These are phyloP conservation scores for Termitomyces sp. DNA, from an alignment of 768 basidiomycete species.

Conservation along the genomic window DNA sequence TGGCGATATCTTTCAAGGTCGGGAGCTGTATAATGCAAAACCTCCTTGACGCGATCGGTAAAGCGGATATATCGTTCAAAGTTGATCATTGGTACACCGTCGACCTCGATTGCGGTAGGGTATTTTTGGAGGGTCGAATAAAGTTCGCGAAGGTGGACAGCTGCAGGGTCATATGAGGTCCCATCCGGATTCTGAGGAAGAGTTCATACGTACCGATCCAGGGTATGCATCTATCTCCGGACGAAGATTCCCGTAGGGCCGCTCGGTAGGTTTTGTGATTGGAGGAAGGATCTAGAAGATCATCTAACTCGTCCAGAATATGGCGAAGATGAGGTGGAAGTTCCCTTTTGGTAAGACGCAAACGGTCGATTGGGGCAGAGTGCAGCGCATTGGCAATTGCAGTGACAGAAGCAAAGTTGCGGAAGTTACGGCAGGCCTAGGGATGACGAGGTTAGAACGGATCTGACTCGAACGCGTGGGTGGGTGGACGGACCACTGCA, in stretches of 20 bases:
- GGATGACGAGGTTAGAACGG: not conserved
- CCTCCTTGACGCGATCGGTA: constrained; percentile 30
- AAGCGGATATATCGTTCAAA: constrained; percentile 37
- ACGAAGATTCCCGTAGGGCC: not conserved
- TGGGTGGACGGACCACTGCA: not conserved
- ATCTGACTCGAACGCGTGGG: not conserved
- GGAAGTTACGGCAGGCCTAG: constrained; percentile 29
- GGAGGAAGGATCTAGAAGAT: not conserved
- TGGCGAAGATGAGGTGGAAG: constrained; percentile 8
- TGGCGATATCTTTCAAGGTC: not conserved
- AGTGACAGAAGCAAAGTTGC: constrained; percentile 40
- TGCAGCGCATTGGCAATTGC: constrained; percentile 40
- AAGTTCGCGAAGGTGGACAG: not conserved
- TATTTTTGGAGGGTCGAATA: constrained; percentile 22
- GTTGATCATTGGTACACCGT: constrained; percentile 37
- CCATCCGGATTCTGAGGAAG: not conserved
- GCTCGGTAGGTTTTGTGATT: not conserved
- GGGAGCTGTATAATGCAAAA: constrained; percentile 28
- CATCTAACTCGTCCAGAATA: not conserved
- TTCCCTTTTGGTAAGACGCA: constrained; percentile 29
- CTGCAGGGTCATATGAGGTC: not conserved
- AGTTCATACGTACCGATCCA: not conserved
- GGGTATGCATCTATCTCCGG: not conserved
- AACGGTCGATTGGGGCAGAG: constrained; percentile 33
- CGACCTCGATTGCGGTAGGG: constrained; percentile 23